A percentile compares a stretch with the other conserved stretches of the same genome.
Conservation (phyloP, 1,284 basidiomycete species). For the Earliella scabrosa region DNA sequence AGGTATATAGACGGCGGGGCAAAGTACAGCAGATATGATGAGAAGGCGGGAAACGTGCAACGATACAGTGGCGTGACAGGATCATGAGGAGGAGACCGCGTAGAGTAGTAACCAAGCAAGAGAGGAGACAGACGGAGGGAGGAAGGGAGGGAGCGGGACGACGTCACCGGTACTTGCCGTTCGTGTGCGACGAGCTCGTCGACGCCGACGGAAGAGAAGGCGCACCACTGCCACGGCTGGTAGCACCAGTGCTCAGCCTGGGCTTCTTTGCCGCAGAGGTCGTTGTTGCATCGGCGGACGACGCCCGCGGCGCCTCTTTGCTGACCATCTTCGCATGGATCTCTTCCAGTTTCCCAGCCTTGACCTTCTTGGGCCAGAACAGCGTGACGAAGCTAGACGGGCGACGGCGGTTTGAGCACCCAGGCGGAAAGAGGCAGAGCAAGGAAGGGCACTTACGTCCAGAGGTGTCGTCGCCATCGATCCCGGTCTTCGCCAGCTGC, state of each 20-base stretch:
- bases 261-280: constrained; percentile 35
- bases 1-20: neutral
- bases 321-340: constrained; percentile 94
- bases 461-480: constrained; percentile 92
- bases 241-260: constrained; percentile 28
- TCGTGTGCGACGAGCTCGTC: constrained; percentile 32
- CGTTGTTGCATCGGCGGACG: constrained; percentile 33
- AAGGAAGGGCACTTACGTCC: constrained; percentile 75
- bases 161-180: constrained; percentile 37
- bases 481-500: constrained; percentile 79
- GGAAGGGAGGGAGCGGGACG: neutral
- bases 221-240: constrained; percentile 25
- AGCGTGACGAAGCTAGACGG: constrained; percentile 81
- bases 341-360: constrained; percentile 84
- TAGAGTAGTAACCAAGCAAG: too few species aligned
- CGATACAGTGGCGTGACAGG: constrained; percentile 14
- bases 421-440: neutral
- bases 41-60: constrained; percentile 2
- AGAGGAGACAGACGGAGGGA: neutral
- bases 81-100: neutral
- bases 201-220: constrained; percentile 28
- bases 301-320: constrained; percentile 56
- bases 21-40: constrained; percentile 8
- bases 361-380: constrained; percentile 98
- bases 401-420: constrained; percentile 1